phyloP scores from a whole-genome alignment of 306 rosid species.

The Cucurbita moschata region DNA sequence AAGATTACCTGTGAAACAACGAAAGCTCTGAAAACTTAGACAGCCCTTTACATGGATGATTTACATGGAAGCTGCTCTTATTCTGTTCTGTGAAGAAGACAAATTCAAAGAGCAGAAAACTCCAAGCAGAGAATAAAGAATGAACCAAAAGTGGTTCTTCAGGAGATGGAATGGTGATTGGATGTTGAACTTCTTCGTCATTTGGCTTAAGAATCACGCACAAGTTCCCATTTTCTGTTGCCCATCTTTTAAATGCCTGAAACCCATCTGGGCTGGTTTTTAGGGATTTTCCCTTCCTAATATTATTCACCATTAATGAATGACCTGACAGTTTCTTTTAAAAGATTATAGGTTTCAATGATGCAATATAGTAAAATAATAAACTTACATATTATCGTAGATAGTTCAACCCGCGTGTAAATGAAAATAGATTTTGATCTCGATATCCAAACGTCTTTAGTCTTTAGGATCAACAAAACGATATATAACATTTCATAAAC shows the following conservation, averaged over 20 bases:
- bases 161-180: background rate
- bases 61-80: background rate
- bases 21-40: background rate
- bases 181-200: background rate
- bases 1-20: background rate
- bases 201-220: background rate
- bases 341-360: no score
- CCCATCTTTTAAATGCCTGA: background rate
- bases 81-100: background rate
- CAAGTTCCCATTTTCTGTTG: background rate
- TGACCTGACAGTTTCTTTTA: no score
- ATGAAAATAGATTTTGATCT: background rate
- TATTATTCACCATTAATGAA: no score
- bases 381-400: no score
- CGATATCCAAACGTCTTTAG: background rate
- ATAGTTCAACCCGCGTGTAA: no score
- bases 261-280: background rate
- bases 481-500: background rate
- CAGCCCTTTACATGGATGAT: background rate
- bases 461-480: background rate
- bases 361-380: background rate
- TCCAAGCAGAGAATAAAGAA: background rate
- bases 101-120: background rate
- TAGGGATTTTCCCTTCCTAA: background rate
- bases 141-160: background rate